Conservation (phyloP, 257 asterid genomes). For the Solanum infundibuliforme region DNA sequence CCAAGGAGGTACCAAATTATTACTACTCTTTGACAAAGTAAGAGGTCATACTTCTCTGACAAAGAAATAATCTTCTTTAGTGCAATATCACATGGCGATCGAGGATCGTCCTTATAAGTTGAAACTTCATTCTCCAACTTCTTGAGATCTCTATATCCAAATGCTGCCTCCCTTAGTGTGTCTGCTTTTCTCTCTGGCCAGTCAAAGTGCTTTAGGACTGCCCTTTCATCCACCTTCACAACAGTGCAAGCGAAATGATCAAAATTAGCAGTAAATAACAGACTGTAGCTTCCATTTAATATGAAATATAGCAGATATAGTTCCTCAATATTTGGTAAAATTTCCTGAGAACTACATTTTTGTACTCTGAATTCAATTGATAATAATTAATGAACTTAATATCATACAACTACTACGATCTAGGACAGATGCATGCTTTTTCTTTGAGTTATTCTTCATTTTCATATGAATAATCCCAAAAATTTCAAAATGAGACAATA, state of each 20-base stretch:
- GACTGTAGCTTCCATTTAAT: neutral
- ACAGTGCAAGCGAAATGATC: neutral
- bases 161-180: slow-evolving; percentile 80
- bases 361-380: neutral
- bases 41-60: slow-evolving; percentile 60
- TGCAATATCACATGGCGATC: slow-evolving; percentile 56
- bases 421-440: neutral
- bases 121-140: slow-evolving; percentile 63
- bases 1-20: neutral
- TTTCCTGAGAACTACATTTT: neutral
- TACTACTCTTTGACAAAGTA: neutral
- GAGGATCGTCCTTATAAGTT: slow-evolving; percentile 53
- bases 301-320: neutral
- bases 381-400: neutral
- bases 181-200: slow-evolving; percentile 98
- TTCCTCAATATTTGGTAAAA: neutral
- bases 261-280: neutral
- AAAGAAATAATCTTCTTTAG: slow-evolving; percentile 67
- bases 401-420: neutral
- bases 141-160: slow-evolving; percentile 72
- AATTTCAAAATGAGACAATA: neutral
- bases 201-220: slow-evolving; percentile 86
- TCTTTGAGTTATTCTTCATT: neutral
- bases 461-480: neutral
- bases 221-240: slow-evolving; percentile 83